A percentile compares a stretch with the other conserved stretches of the same genome.
Evolutionary conservation across 176 grass and related monocot genomes (phyloP).

Genomic region (Eragrostis nindensis): DNA sequence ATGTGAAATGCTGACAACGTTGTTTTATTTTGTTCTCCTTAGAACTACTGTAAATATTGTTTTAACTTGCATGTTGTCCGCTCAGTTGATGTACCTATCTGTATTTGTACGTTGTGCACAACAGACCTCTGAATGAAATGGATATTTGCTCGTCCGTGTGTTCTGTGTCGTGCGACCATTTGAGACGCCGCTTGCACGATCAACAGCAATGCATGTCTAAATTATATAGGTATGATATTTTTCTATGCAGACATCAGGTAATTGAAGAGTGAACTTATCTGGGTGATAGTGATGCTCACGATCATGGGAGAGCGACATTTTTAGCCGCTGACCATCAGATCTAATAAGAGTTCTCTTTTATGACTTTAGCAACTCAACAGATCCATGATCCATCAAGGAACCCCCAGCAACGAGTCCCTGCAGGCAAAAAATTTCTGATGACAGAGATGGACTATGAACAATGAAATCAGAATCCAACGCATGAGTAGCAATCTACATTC

Average conservation of each 20-base stretch:
- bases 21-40: background rate
- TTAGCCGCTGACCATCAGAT: background rate
- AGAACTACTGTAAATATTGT: slow-evolving; percentile 27
- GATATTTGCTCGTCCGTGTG: background rate
- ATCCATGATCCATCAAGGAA: slow-evolving; percentile 4
- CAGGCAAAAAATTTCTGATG: background rate
- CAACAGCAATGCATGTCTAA: background rate
- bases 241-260: background rate
- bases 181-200: background rate
- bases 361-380: too few relatives aligned
- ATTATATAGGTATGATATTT: background rate
- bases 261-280: slow-evolving; percentile 6
- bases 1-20: slow-evolving; percentile 24
- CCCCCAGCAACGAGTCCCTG: background rate
- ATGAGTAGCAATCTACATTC: background rate
- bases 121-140: background rate
- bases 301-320: background rate
- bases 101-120: background rate
- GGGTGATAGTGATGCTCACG: background rate
- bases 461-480: background rate
- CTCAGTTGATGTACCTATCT: background rate
- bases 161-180: background rate
- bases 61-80: background rate
- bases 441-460: background rate
- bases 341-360: background rate